Evolutionary conservation across 2,329 filamentous ascomycete genomes (phyloP).

Genomic region (Beauveria scarabaeidicola): DNA sequence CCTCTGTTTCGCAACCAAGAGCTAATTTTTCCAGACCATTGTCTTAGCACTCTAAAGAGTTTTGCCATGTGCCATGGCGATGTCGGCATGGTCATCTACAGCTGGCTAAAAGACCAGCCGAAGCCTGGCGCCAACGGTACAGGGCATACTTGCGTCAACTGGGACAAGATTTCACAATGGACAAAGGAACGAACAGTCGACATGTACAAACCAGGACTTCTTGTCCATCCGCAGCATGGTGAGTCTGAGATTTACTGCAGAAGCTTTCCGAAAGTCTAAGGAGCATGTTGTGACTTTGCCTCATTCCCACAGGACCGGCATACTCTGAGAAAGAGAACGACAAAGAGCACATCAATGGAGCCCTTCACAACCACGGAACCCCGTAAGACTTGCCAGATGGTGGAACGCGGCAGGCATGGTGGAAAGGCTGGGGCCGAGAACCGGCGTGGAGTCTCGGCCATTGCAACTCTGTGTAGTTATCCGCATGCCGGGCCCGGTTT

Average conservation of each 20-base stretch:
- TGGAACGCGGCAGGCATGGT: neutral
- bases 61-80: slow-evolving; percentile 9
- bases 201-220: slow-evolving; percentile 4
- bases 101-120: slow-evolving; percentile 3
- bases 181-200: neutral
- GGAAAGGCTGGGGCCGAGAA: neutral
- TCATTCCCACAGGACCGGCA: neutral
- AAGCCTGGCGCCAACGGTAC: slow-evolving; percentile 5
- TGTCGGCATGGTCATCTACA: slow-evolving; percentile 9
- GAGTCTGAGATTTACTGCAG: neutral
- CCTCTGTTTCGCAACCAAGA: too few relatives aligned
- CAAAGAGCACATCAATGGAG: neutral
- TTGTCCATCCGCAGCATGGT: slow-evolving; percentile 3
- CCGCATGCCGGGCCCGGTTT: neutral
- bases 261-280: too few relatives aligned
- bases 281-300: neutral
- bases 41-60: neutral
- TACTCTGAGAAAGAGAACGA: neutral
- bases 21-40: neutral
- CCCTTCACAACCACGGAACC: neutral
- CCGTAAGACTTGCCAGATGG: neutral
- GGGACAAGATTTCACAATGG: neutral
- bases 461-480: neutral
- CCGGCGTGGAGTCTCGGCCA: neutral
- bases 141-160: slow-evolving; percentile 1